Percentiles rank a stretch among this genome's conserved stretches.
Evolutionary conservation across 768 basidiomycete species (phyloP).

Genomic region (Suillus ampliporus): DNA sequence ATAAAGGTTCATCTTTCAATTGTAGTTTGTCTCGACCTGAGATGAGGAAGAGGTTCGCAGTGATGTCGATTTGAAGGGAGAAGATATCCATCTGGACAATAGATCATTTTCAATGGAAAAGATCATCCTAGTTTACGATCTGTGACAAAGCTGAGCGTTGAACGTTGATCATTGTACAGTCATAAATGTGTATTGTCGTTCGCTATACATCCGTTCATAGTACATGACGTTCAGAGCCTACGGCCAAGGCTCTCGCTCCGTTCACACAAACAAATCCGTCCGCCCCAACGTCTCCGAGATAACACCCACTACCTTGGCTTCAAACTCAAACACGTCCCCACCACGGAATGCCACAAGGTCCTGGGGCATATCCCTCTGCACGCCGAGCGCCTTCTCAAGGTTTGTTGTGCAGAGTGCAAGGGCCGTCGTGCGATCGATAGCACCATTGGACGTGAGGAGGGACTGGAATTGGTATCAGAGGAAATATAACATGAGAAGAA

Average conservation of each 20-base stretch:
- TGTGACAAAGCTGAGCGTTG: no score
- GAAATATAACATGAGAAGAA: neutral
- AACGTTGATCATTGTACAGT: no score
- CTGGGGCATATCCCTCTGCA: slow-evolving; percentile 33
- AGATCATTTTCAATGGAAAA: no score
- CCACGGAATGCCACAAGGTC: slow-evolving; percentile 47
- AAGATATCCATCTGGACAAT: neutral
- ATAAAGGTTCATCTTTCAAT: no score
- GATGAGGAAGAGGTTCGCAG: neutral
- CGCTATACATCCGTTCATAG: neutral
- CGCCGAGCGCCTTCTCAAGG: slow-evolving; percentile 49
- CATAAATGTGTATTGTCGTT: neutral
- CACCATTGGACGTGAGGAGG: slow-evolving; percentile 44
- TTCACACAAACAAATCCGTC: slow-evolving; percentile 26
- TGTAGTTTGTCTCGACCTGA: neutral
- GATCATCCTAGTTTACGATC: no score
- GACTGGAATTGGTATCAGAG: slow-evolving; percentile 32
- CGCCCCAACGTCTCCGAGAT: slow-evolving; percentile 35
- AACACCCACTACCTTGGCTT: slow-evolving; percentile 45
- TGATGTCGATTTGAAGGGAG: neutral
- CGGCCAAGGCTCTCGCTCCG: neutral
- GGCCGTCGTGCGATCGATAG: slow-evolving; percentile 40
- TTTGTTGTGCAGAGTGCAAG: slow-evolving; percentile 47
- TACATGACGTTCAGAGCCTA: neutral
- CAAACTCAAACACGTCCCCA: slow-evolving; percentile 42